Percentiles rank a stretch among this genome's conserved stretches.
Evolutionary conservation across 805 yeast species (phyloP).

Genomic region (Jamesozyma gamospora): DNA sequence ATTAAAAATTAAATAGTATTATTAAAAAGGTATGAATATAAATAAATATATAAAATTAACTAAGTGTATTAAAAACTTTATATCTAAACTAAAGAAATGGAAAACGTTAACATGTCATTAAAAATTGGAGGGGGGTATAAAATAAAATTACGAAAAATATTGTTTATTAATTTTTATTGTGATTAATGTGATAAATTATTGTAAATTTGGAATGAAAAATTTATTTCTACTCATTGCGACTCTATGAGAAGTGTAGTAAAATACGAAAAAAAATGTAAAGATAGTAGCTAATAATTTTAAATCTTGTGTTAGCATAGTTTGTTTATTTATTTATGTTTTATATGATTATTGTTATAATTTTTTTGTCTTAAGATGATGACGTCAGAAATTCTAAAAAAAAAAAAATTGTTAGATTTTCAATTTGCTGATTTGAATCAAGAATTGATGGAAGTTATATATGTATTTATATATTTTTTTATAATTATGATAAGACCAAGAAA

Average conservation of each 20-base stretch:
- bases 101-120: background rate
- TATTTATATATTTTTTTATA: too few relatives aligned
- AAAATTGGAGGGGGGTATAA: background rate
- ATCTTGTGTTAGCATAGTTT: slow-evolving; percentile 18
- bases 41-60: too few relatives aligned
- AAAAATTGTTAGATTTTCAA: too few relatives aligned
- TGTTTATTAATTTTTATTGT: too few relatives aligned
- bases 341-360: too few relatives aligned
- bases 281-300: slow-evolving; percentile 19
- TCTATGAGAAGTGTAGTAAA: slow-evolving; percentile 21
- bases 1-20: background rate
- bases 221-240: slow-evolving; percentile 22
- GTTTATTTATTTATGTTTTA: background rate
- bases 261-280: slow-evolving; percentile 17
- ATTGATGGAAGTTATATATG: too few relatives aligned
- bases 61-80: too few relatives aligned
- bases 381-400: too few relatives aligned
- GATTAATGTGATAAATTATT: slow-evolving; percentile 2
- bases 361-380: too few relatives aligned
- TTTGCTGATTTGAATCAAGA: too few relatives aligned
- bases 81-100: background rate
- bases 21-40: too few relatives aligned
- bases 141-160: background rate
- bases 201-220: slow-evolving; percentile 18
- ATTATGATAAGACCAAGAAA: too few relatives aligned